Evolutionary conservation across 2,329 filamentous ascomycete genomes (phyloP).

Genomic region (Trichoderma sp.): DNA sequence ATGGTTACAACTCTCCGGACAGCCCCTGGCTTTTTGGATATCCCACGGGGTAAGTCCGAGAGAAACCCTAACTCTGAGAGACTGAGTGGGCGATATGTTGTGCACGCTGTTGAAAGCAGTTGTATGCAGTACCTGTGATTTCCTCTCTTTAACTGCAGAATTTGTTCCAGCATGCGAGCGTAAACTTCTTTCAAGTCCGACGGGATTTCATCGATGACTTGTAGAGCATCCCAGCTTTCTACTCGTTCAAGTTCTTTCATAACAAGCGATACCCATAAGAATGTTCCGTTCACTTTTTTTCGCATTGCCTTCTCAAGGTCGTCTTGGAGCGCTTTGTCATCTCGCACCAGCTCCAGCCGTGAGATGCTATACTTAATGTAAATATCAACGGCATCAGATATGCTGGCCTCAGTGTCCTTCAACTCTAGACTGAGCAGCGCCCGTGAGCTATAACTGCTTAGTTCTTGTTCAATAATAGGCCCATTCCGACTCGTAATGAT

Average conservation of each 20-base stretch:
- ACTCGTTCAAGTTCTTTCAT: background rate
- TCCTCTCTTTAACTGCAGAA: background rate
- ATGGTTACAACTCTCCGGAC: background rate
- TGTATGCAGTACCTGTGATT: background rate
- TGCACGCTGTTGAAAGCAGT: background rate
- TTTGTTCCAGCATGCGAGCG: background rate
- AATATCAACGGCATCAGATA: background rate
- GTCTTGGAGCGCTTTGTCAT: background rate
- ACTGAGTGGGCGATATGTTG: background rate
- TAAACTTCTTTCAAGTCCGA: background rate
- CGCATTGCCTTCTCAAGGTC: background rate
- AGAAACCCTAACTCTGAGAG: background rate
- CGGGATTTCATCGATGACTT: background rate
- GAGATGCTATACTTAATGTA: background rate
- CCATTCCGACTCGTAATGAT: background rate
- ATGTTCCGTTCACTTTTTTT: background rate
- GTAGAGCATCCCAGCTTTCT: background rate
- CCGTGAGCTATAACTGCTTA: background rate
- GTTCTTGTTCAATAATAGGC: background rate
- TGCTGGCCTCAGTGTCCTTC: background rate
- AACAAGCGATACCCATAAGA: background rate
- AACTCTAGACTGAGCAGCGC: background rate
- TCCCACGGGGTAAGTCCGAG: background rate
- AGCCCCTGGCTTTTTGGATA: background rate
- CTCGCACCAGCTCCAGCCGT: background rate